Percentiles rank a stretch among this genome's conserved stretches.
phyloP scores from a whole-genome alignment of 768 basidiomycete species.

The Kwoniella dejecticola region DNA sequence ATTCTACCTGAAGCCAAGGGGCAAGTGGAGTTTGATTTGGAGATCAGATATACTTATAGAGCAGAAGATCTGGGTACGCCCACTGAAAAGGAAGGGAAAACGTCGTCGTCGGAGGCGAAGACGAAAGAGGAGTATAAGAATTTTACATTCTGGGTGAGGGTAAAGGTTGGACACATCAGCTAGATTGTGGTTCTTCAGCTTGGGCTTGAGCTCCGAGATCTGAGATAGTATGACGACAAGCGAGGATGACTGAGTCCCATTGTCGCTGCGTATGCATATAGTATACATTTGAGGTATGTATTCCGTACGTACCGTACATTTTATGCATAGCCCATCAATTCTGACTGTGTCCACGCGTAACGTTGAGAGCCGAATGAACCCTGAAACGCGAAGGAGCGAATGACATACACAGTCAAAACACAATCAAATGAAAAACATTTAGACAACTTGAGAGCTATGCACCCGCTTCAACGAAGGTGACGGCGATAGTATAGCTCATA shows the following conservation, averaged over 20 bases:
- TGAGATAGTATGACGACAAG: neutral
- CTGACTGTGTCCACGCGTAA: too few relatives aligned
- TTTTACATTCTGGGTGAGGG: constrained; percentile 50
- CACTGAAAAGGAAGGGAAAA: constrained; percentile 11
- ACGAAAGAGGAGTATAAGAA: constrained; percentile 47
- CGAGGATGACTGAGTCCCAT: too few relatives aligned
- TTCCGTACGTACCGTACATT: too few relatives aligned
- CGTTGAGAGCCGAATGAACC: too few relatives aligned
- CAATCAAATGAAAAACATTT: too few relatives aligned
- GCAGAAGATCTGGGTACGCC: constrained; percentile 66
- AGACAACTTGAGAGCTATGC: too few relatives aligned
- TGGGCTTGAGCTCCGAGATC: too few relatives aligned
- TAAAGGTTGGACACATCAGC: constrained; percentile 30
- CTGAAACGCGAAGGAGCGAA: too few relatives aligned
- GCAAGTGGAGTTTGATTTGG: constrained; percentile 75
- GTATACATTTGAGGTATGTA: neutral
- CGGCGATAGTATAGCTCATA: too few relatives aligned
- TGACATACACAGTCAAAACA: too few relatives aligned
- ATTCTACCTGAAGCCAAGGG: constrained; percentile 77
- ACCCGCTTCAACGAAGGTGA: too few relatives aligned
- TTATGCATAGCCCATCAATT: too few relatives aligned
- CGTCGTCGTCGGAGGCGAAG: constrained; percentile 9
- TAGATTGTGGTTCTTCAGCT: constrained; percentile 10
- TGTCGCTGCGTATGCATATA: neutral
- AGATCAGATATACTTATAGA: constrained; percentile 89